Conservation (phyloP, 1,139 yeast species). For the Groenewaldozyma sp. region DNA sequence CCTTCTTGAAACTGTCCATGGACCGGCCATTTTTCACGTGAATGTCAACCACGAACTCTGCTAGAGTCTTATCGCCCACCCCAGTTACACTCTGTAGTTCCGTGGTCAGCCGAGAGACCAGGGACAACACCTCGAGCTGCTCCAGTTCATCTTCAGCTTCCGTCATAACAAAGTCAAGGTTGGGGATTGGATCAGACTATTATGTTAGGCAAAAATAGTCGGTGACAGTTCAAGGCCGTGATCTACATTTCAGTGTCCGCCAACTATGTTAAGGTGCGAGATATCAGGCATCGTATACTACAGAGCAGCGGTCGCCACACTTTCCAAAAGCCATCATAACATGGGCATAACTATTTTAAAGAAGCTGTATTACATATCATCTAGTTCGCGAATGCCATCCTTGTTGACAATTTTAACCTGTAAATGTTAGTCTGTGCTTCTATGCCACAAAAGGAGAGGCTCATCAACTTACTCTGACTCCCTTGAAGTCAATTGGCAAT, state of each 20-base stretch:
- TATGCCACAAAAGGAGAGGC: too few relatives aligned
- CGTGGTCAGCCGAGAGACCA: constrained; percentile 28
- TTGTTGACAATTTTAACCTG: constrained; percentile 64
- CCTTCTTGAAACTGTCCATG: constrained; percentile 34
- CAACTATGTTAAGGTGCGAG: too few relatives aligned
- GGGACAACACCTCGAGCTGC: constrained; percentile 27
- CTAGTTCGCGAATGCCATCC: constrained; percentile 40
- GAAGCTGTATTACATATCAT: constrained; percentile 21
- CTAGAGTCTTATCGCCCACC: constrained; percentile 36
- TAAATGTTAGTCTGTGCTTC: too few relatives aligned
- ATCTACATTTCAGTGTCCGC: too few relatives aligned
- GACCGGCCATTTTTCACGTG: constrained; percentile 24
- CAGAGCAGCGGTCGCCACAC: too few relatives aligned
- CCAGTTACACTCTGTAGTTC: constrained; percentile 29
- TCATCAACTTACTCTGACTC: constrained; percentile 42
- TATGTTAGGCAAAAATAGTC: too few relatives aligned
- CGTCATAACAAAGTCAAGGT: too few relatives aligned
- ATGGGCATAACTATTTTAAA: too few relatives aligned
- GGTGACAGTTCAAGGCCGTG: too few relatives aligned
- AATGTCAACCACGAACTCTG: constrained; percentile 48
- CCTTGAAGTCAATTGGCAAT: constrained; percentile 96
- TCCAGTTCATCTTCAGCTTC: constrained; percentile 21
- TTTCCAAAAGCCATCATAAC: too few relatives aligned
- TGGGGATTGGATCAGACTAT: too few relatives aligned
- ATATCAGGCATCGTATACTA: too few relatives aligned